Evolutionary conservation across 2,329 filamentous ascomycete genomes (phyloP).

Genomic region (Rhinocladiella similis): DNA sequence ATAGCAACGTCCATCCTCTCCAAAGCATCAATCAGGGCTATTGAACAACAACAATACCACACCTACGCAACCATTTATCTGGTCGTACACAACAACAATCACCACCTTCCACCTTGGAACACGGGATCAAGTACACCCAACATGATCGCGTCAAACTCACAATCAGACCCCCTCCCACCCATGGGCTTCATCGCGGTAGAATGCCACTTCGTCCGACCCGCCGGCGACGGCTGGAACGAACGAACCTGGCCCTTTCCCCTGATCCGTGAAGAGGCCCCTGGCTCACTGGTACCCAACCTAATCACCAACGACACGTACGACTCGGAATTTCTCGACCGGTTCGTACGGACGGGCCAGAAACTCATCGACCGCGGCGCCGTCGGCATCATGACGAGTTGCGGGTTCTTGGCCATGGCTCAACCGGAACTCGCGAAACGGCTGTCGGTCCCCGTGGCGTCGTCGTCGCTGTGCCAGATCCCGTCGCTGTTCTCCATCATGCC

Average conservation of each 20-base stretch:
- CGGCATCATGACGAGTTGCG: conserved; percentile 43
- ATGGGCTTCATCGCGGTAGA: conserved; percentile 41
- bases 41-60: too few species aligned
- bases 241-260: conserved; percentile 41
- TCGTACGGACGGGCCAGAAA: conserved; percentile 37
- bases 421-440: conserved; percentile 34
- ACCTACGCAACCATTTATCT: too few species aligned
- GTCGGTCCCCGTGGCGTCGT: conserved; percentile 40
- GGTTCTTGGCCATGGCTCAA: conserved; percentile 42
- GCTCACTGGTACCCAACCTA: conserved; percentile 33
- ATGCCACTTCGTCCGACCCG: conserved; percentile 36
- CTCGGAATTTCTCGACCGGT: conserved; percentile 37
- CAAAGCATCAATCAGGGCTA: too few species aligned
- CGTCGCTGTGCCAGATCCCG: conserved; percentile 39
- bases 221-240: conserved; percentile 40
- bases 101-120: too few species aligned
- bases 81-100: too few species aligned
- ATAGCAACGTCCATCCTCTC: too few species aligned
- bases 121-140: neutral
- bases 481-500: conserved; percentile 33
- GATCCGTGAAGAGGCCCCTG: conserved; percentile 36
- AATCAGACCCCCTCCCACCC: conserved; percentile 25
- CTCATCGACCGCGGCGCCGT: conserved; percentile 37
- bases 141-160: neutral
- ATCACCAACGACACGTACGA: conserved; percentile 36